phyloP scores from a whole-genome alignment of 371 early-diverging fungal genomes.

The Zopfochytrium polystomum region DNA sequence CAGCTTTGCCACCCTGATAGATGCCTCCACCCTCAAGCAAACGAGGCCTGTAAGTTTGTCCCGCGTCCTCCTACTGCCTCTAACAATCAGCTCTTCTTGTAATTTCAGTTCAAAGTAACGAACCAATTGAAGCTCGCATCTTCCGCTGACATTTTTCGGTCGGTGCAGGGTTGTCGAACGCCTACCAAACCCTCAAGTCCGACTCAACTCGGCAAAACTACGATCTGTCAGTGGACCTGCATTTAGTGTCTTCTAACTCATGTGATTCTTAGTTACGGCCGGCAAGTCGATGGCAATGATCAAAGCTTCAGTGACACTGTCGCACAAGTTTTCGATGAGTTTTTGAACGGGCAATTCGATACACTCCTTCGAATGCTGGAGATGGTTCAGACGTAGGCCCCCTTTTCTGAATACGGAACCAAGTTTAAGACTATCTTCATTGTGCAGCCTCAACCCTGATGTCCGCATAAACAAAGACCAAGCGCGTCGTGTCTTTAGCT shows the following conservation, averaged over 20 bases:
- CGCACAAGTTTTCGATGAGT: constrained; percentile 29
- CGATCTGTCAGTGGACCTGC: constrained; percentile 18
- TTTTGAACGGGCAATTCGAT: constrained; percentile 30
- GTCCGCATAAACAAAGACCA: constrained; percentile 21
- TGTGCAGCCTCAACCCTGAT: constrained; percentile 21
- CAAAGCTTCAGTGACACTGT: constrained; percentile 30
- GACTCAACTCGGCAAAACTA: constrained; percentile 21
- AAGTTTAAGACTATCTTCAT: neutral
- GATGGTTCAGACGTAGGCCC: constrained; percentile 23
- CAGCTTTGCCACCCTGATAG: constrained; percentile 31
- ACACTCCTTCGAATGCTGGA: constrained; percentile 25
- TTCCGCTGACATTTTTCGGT: no score
- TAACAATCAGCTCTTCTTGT: neutral
- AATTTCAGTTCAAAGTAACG: no score
- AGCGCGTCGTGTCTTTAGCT: constrained; percentile 17
- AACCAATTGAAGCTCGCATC: no score
- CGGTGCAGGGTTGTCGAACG: constrained; percentile 19
- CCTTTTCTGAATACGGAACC: neutral
- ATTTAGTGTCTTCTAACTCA: neutral
- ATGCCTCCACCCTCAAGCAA: constrained; percentile 25
- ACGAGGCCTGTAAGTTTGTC: constrained; percentile 34
- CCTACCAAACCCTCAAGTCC: constrained; percentile 27
- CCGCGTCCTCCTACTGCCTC: neutral
- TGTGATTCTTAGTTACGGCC: constrained; percentile 17
- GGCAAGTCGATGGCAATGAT: constrained; percentile 21